Evolutionary conservation across 768 basidiomycete species (phyloP), one percentile per base, ranked within the genome.

Genomic region (Termitomyces sp.): DNA sequence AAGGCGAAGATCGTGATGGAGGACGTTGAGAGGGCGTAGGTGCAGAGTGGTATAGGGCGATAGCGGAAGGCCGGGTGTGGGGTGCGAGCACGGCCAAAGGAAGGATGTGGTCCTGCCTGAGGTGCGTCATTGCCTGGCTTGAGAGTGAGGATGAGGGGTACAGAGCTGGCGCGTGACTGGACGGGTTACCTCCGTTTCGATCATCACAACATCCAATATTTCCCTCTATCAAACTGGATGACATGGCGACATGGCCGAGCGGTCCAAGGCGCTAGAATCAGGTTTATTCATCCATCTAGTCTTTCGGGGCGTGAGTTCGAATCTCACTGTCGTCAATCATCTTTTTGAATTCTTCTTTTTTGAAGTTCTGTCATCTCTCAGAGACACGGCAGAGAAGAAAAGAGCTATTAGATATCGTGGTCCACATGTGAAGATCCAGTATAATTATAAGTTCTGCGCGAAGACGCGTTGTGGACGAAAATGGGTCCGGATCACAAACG

Each of bases 1-100:
- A 98, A 98, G 76, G 97, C 96, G 22, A 98, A 99, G 72, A 70
- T 79, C 30, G 93, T 95, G 8, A 81, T 89, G 8, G 96, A 98
- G 76, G 84, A 86, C 54, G 88, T 86, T 0, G 95, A 98, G 62
- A 76, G 83, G 67, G 88, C 80, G 6, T 91, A 95, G 70, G 82
- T 83, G 36, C 76, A 84, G 62, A 90, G 90, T 49, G 87, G 59
- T 95, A 84, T 76, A 83, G 80, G 64, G 82, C 83, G 6, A 89
- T 91, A 75, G 82, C 81, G 3, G 86, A 87, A 54, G 88, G 86
- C 30, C 82, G 81, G 31, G 76, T 86, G 3, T 78, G 76, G 2
- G 84, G 82, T 3, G 82, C 79, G 57, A 85, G 86, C 30, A 85
- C 4, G 13, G 34, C 13, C 12, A 22, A 15, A 36, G 34, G 22